Percentiles rank a stretch among this genome's conserved stretches.
These are phyloP conservation scores for Morella rubra DNA, from an alignment of 306 rosid genomes.

Conservation along the genomic window DNA sequence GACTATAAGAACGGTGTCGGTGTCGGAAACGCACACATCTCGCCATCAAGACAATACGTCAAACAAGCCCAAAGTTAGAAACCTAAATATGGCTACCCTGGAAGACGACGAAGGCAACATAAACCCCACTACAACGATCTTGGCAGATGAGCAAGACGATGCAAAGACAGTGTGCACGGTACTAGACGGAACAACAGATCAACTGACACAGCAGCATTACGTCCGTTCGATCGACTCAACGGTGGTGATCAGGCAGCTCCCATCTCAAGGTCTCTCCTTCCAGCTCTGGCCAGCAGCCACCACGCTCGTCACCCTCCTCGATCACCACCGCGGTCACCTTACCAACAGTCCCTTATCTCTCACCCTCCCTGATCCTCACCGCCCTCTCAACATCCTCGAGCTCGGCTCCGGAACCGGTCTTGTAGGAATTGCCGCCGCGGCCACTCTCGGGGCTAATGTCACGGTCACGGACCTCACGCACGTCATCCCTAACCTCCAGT, in stretches of 20 bases:
- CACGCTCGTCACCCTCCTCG: conserved; percentile 77
- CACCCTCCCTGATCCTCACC: conserved; percentile 32
- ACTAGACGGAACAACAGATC: conserved; percentile 12
- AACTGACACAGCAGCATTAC: conserved; percentile 40
- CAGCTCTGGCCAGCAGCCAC: conserved; percentile 99
- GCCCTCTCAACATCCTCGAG: conserved; percentile 55
- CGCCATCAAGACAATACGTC: not conserved
- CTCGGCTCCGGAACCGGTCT: conserved; percentile 96
- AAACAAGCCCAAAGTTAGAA: conserved; percentile 30
- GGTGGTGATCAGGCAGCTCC: conserved; percentile 68
- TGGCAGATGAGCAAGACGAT: conserved; percentile 18
- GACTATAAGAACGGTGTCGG: not conserved
- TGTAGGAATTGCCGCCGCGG: conserved; percentile 85
- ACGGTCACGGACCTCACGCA: conserved; percentile 86
- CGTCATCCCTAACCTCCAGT: conserved; percentile 64
- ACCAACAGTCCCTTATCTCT: conserved; percentile 54
- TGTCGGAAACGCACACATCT: not conserved
- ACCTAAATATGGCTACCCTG: conserved; percentile 32
- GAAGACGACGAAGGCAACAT: conserved; percentile 44
- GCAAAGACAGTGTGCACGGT: not conserved
- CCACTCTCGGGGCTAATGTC: conserved; percentile 58
- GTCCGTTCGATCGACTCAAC: conserved; percentile 60
- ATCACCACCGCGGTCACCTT: conserved; percentile 50
- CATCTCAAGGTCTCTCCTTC: conserved; percentile 81
- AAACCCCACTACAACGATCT: conserved; percentile 41